A percentile compares a stretch with the other conserved stretches of the same genome.
These are phyloP conservation scores for Termitomyces sp. DNA, from an alignment of 768 basidiomycete genomes.

Conservation along the genomic window DNA sequence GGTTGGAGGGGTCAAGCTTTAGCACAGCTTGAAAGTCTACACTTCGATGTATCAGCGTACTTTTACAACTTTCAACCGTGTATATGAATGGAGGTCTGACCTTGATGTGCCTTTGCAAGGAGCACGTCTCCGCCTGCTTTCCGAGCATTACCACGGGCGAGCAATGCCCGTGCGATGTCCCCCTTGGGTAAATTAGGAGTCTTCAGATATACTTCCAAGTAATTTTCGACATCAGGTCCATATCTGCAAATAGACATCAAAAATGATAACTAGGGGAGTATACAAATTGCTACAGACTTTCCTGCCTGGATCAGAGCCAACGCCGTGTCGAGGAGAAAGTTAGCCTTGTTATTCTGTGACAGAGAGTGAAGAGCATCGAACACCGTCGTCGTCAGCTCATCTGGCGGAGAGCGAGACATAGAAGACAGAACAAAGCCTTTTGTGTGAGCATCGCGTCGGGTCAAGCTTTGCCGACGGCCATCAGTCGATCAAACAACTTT, in stretches of 20 bases:
- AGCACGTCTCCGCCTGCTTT: conserved; percentile 49
- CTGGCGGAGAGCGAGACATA: conserved; percentile 24
- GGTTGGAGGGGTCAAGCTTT: conserved; percentile 55
- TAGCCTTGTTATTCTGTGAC: conserved; percentile 37
- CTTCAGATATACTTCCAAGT: conserved; percentile 58
- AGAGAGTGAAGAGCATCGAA: conserved; percentile 42
- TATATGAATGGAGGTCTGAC: conserved; percentile 20
- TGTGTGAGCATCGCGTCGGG: neutral
- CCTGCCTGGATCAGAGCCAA: conserved; percentile 44
- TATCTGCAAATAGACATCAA: conserved; percentile 33
- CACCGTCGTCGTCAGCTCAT: conserved; percentile 49
- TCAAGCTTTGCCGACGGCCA: neutral
- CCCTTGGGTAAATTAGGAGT: conserved; percentile 50
- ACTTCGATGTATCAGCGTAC: neutral
- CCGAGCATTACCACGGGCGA: conserved; percentile 56
- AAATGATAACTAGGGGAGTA: neutral
- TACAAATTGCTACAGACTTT: conserved; percentile 28
- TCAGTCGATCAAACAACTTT: neutral
- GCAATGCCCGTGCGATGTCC: conserved; percentile 47
- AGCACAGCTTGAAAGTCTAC: conserved; percentile 56
- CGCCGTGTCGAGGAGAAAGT: conserved; percentile 44
- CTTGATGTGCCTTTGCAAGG: conserved; percentile 53
- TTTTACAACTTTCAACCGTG: neutral
- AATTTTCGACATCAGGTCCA: conserved; percentile 58
- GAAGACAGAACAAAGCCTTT: neutral